Conservation (phyloP, 768 basidiomycete genomes). For the Tylopilus balloui region DNA sequence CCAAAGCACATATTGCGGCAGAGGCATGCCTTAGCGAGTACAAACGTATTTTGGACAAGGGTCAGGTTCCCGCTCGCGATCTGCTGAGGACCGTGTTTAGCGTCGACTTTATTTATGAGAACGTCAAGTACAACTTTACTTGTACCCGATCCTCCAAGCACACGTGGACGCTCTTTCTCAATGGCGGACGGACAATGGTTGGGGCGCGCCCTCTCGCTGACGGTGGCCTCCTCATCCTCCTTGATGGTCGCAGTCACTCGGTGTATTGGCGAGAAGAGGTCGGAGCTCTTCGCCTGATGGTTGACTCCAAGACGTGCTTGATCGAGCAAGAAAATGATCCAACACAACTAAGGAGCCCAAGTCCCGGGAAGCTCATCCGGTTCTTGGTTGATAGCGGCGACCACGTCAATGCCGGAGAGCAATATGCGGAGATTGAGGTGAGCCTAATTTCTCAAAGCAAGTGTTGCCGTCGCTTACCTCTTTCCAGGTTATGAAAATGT, state of each 20-base stretch:
- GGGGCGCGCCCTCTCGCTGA: slow-evolving; percentile 91
- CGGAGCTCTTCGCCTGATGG: slow-evolving; percentile 85
- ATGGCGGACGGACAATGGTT: slow-evolving; percentile 89
- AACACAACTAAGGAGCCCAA: slow-evolving; percentile 92
- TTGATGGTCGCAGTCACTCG: slow-evolving; percentile 94
- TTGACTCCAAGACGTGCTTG: slow-evolving; percentile 96
- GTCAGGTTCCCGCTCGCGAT: slow-evolving; percentile 93
- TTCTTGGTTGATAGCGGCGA: slow-evolving; percentile 97
- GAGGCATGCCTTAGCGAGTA: slow-evolving; percentile 91
- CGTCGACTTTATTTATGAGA: slow-evolving; percentile 97
- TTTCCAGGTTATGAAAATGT: slow-evolving; percentile 95
- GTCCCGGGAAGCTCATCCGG: slow-evolving; percentile 92
- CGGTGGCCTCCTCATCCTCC: slow-evolving; percentile 85
- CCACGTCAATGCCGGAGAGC: slow-evolving; percentile 93
- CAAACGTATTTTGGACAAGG: slow-evolving; percentile 94
- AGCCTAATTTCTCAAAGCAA: slow-evolving; percentile 16
- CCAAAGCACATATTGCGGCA: slow-evolving; percentile 88
- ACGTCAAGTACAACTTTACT: slow-evolving; percentile 91
- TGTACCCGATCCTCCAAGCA: slow-evolving; percentile 85
- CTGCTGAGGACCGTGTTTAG: slow-evolving; percentile 95
- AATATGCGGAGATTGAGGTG: slow-evolving; percentile 97
- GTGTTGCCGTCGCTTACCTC: slow-evolving; percentile 1
- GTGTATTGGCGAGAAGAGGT: slow-evolving; percentile 99
- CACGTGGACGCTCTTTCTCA: slow-evolving; percentile 92
- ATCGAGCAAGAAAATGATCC: slow-evolving; percentile 99